Base-by-base conservation (phyloP, 768 basidiomycete species). In the Cystobasidium tubakii region DNA sequence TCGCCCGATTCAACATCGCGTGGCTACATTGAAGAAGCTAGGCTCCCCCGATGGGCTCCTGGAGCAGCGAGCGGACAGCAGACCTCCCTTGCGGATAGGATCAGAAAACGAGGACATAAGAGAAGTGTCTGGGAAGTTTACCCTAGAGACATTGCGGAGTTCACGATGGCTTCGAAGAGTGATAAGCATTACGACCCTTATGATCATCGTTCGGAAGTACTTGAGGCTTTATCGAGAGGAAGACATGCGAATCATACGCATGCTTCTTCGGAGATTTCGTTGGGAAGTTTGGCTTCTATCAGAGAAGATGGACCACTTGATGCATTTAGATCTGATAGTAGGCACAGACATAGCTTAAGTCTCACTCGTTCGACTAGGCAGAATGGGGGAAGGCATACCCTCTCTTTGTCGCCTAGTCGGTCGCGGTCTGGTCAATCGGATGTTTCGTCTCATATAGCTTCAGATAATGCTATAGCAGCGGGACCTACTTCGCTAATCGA, bases 81-180 rank as follows among this genome's bases (percentile, higher is more conserved):
- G 46, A 50, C 34, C 10, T 34, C 63, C 23, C 46, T 67, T 42
- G 46, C 46, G 6, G 42, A 43, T 33, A 55, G 54, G 29, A 53
- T 71, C 21, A 12, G 69, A 29, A 62, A 34, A 13, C 60, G 31
- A 33, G 69, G 69, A 29, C 33, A 62, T 31, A n/a, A 53, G 23
- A 53, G 36, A 54, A 31, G 50, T 55, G 25, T 60, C 6, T 71
- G 69, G 69, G 69, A 71, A 60, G 53, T 71, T 23, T 55, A 55
- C n/a, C 69, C 69, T 62, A n/a, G 69, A 34, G 69, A 71, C 29
- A n/a, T 34, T 13, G 69, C 43, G 2, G 33, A 4, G 4, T 71
- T 71, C 31, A 53, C 33, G 12, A 65, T 34, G 57, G 4, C 57
- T 34, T 27, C 33, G 13, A 60, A 34, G 29, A 12, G 13, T 29